Evolutionary conservation across 2,329 filamentous ascomycete species (phyloP).

Genomic region (Iodosphaeria phyllophila): DNA sequence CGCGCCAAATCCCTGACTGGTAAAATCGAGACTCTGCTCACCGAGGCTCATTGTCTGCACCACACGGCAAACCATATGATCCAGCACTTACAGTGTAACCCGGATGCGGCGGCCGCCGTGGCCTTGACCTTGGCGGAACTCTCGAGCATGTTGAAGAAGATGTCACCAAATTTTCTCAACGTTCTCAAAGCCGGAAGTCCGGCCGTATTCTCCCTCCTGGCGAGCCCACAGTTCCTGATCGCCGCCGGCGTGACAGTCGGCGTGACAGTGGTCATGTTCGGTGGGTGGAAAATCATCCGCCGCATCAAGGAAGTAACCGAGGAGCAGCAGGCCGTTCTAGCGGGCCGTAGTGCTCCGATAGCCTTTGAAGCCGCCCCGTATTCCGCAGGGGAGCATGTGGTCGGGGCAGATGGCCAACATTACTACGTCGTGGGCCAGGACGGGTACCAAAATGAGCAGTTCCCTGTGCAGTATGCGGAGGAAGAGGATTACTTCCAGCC

Average conservation of each 20-base stretch:
- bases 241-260: conserved; percentile 77
- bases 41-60: conserved; percentile 79
- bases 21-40: conserved; percentile 57
- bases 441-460: too few species aligned
- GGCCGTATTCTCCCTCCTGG: conserved; percentile 68
- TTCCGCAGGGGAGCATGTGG: too few species aligned
- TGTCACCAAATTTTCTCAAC: conserved; percentile 63
- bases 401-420: not conserved
- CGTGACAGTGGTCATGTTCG: conserved; percentile 88
- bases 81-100: conserved; percentile 52
- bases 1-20: conserved; percentile 40
- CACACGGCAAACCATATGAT: conserved; percentile 73
- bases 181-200: conserved; percentile 68
- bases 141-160: conserved; percentile 61
- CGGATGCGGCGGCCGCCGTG: conserved; percentile 84
- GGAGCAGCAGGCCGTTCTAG: conserved; percentile 2
- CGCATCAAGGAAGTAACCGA: conserved; percentile 37
- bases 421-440: too few species aligned
- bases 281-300: conserved; percentile 95
- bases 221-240: conserved; percentile 86
- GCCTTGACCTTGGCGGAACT: conserved; percentile 86
- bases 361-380: conserved; percentile 11
- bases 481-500: too few species aligned
- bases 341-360: conserved; percentile 9
- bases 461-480: conserved; percentile 11